Conservation (phyloP, 2,329 filamentous ascomycete genomes). For the Pseudocercospora cruenta region DNA sequence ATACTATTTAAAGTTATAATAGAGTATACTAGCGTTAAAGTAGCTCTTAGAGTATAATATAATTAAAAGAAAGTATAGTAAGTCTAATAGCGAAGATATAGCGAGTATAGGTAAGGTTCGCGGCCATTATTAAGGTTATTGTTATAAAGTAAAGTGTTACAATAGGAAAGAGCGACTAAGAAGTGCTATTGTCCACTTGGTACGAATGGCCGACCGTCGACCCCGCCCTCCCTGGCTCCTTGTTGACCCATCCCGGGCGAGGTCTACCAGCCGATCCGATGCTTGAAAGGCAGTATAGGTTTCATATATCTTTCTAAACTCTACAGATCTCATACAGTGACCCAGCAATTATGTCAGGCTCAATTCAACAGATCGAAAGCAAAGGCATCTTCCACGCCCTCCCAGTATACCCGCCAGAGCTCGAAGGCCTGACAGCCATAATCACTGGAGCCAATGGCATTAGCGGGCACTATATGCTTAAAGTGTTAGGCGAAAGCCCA, state of each 20-base stretch:
- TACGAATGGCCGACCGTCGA: no score
- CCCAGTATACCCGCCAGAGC: slow-evolving; percentile 47
- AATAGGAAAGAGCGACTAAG: no score
- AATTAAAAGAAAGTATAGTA: no score
- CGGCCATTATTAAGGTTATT: no score
- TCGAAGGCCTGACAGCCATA: slow-evolving; percentile 54
- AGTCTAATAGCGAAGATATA: no score
- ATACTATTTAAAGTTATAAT: no score
- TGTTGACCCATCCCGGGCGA: neutral
- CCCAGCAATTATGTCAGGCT: neutral
- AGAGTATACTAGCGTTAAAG: no score
- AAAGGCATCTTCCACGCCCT: slow-evolving; percentile 57
- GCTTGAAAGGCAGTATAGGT: neutral
- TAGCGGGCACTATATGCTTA: slow-evolving; percentile 56
- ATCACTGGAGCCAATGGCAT: slow-evolving; percentile 60
- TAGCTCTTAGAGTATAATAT: no score
- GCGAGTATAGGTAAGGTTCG: no score
- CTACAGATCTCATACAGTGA: neutral
- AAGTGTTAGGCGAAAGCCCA: slow-evolving; percentile 51
- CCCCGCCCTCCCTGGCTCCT: neutral
- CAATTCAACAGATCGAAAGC: slow-evolving; percentile 33
- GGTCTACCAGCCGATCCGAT: neutral
- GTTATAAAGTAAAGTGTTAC: no score
- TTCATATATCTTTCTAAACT: neutral
- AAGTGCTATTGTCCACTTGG: no score